phyloP scores from a whole-genome alignment of 352 stramenopile genomes.

The Phytophthora cactorum region DNA sequence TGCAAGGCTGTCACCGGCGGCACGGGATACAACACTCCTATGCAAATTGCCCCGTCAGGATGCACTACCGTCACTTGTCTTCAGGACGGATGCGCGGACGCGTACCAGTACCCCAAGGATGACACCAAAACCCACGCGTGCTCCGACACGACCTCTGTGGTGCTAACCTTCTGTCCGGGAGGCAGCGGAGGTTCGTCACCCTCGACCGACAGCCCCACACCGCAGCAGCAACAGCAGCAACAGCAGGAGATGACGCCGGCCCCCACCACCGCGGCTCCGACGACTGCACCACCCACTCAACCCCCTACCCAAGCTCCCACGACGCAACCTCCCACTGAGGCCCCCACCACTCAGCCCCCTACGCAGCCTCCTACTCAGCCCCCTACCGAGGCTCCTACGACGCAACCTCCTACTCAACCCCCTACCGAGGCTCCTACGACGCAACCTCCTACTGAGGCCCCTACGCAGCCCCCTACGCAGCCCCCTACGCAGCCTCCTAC shows the following conservation, averaged over 20 bases:
- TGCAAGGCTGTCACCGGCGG: conserved; percentile 63
- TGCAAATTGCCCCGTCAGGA: conserved; percentile 58
- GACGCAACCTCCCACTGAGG: not conserved
- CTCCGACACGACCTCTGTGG: conserved; percentile 35
- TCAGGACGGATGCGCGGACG: conserved; percentile 57
- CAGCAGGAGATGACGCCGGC: not conserved
- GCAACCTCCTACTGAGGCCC: not conserved
- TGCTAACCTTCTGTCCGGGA: conserved; percentile 57
- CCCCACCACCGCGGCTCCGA: conserved; percentile 3
- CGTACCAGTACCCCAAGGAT: conserved; percentile 69
- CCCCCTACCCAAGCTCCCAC: no score
- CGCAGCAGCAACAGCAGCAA: conserved; percentile 9
- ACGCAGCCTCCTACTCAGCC: not conserved
- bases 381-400: conserved; percentile 1
- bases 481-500: not conserved
- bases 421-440: no score
- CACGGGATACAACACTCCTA: conserved; percentile 69
- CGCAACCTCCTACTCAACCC: not conserved
- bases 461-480: not conserved
- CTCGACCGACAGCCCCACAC: not conserved
- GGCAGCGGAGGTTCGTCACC: conserved; percentile 11
- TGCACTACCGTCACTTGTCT: conserved; percentile 63
- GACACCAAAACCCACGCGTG: conserved; percentile 64
- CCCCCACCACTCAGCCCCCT: not conserved
- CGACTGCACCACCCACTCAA: not conserved